A percentile compares a stretch with the other conserved stretches of the same genome.
These are phyloP conservation scores for Cryphonectria naterciae DNA, from an alignment of 2,329 filamentous ascomycete genomes.

Conservation along the genomic window DNA sequence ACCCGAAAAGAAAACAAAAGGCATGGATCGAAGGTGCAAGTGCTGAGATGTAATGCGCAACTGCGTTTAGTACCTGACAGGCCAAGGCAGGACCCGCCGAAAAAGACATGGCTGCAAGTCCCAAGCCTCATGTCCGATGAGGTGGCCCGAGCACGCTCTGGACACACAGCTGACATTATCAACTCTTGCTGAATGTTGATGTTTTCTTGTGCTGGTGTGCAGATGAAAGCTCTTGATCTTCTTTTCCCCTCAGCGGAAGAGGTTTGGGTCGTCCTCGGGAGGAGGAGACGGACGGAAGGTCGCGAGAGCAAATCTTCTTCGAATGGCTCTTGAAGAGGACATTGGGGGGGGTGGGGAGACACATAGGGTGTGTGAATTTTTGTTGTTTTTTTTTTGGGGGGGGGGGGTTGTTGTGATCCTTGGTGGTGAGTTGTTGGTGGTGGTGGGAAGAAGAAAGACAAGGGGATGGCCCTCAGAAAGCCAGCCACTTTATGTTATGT, in stretches of 20 bases:
- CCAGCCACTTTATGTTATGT: constrained; percentile 5
- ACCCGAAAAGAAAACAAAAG: background rate
- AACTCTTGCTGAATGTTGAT: constrained; percentile 3
- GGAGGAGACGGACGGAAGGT: constrained; percentile 27
- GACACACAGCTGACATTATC: constrained; percentile 1
- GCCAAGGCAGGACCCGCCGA: constrained; percentile 14
- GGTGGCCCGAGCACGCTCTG: constrained; percentile 13
- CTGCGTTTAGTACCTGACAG: constrained; percentile 24
- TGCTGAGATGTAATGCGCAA: background rate
- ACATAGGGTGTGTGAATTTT: constrained; percentile 13
- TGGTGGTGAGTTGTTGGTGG: background rate
- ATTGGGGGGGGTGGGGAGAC: constrained; percentile 21
- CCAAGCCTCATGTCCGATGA: constrained; percentile 11
- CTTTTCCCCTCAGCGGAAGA: constrained; percentile 24
- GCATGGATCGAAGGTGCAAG: constrained; percentile 12
- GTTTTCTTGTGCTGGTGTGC: background rate
- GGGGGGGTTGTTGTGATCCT: constrained; percentile 2
- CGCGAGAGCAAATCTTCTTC: constrained; percentile 4
- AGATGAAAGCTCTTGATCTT: constrained; percentile 19
- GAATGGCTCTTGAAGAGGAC: constrained; percentile 23
- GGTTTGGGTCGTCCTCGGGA: constrained; percentile 27
- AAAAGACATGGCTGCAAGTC: constrained; percentile 7
- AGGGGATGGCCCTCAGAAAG: constrained; percentile 16
- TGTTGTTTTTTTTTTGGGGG: too few relatives aligned
- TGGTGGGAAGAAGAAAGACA: background rate